These are phyloP conservation scores for Cicer chorassanicum DNA, from an alignment of 306 rosid species.

Conservation along the genomic window DNA sequence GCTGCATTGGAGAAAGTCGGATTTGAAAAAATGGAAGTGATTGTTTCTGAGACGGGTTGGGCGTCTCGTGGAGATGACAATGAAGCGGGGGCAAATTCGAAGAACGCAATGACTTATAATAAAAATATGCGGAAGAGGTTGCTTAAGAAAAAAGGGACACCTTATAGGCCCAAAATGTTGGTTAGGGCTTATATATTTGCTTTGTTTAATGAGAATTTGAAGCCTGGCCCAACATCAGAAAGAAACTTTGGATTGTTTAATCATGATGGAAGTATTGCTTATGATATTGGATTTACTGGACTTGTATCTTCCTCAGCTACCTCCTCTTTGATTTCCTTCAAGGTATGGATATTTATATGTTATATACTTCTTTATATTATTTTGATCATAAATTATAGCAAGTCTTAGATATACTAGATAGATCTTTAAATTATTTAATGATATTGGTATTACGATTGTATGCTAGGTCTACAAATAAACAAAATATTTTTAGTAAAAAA, in stretches of 20 bases:
- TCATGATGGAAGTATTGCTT: slow-evolving; percentile 88
- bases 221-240: slow-evolving; percentile 90
- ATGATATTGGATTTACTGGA: slow-evolving; percentile 86
- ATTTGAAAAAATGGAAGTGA: slow-evolving; percentile 68
- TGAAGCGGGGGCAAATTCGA: slow-evolving; percentile 69
- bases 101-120: slow-evolving; percentile 76
- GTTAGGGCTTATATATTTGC: slow-evolving; percentile 83
- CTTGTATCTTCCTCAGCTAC: slow-evolving; percentile 71
- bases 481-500: too few relatives aligned
- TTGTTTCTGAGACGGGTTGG: slow-evolving; percentile 96
- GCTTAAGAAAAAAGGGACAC: slow-evolving; percentile 85
- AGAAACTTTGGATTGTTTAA: slow-evolving; percentile 92
- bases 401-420: too few relatives aligned
- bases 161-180: slow-evolving; percentile 70
- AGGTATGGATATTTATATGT: slow-evolving; percentile 52
- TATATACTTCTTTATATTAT: background rate
- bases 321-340: slow-evolving; percentile 67
- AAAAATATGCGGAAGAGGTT: slow-evolving; percentile 61
- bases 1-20: slow-evolving; percentile 85
- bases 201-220: slow-evolving; percentile 87
- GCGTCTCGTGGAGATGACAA: slow-evolving; percentile 76
- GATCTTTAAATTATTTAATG: too few relatives aligned
- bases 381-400: too few relatives aligned
- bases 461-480: too few relatives aligned
- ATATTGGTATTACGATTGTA: too few relatives aligned